phyloP scores from a whole-genome alignment of 179 eudicot genomes.

The Carnegiea gigantea region DNA sequence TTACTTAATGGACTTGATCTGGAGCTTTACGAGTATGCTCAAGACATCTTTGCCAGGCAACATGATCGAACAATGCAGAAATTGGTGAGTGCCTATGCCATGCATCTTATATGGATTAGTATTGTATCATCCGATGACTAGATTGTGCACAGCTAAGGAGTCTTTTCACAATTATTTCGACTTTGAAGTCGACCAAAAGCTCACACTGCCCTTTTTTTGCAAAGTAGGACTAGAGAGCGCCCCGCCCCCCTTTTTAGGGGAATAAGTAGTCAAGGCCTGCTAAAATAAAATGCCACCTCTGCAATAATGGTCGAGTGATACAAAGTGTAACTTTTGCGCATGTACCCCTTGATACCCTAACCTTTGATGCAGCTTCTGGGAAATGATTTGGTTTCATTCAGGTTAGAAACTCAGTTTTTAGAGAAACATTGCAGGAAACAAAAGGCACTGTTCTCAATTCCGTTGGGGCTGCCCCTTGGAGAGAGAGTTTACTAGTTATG shows the following conservation, averaged over 20 bases:
- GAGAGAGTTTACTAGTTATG: slow-evolving; percentile 29
- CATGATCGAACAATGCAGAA: slow-evolving; percentile 41
- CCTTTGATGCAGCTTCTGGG: neutral
- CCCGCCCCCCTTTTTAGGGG: too few relatives aligned
- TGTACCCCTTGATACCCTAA: neutral
- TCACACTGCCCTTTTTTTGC: neutral
- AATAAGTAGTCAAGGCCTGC: neutral
- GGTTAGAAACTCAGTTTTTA: neutral
- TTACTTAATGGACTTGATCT: slow-evolving; percentile 78
- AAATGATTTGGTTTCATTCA: too few relatives aligned
- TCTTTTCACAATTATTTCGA: neutral
- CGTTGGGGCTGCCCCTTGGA: slow-evolving; percentile 40
- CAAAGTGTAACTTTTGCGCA: too few relatives aligned
- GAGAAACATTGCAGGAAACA: slow-evolving; percentile 46
- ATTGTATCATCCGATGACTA: neutral
- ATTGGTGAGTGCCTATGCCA: slow-evolving; percentile 28
- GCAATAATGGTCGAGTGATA: neutral
- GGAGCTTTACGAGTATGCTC: slow-evolving; percentile 80
- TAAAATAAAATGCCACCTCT: neutral
- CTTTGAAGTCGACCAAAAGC: neutral
- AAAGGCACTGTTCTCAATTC: slow-evolving; percentile 29
- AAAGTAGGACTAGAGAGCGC: neutral
- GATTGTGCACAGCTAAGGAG: neutral
- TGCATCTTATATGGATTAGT: neutral
- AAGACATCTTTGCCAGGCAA: slow-evolving; percentile 58